phyloP scores from a whole-genome alignment of 805 yeast genomes.

The Saccharomycopsis sp. region DNA sequence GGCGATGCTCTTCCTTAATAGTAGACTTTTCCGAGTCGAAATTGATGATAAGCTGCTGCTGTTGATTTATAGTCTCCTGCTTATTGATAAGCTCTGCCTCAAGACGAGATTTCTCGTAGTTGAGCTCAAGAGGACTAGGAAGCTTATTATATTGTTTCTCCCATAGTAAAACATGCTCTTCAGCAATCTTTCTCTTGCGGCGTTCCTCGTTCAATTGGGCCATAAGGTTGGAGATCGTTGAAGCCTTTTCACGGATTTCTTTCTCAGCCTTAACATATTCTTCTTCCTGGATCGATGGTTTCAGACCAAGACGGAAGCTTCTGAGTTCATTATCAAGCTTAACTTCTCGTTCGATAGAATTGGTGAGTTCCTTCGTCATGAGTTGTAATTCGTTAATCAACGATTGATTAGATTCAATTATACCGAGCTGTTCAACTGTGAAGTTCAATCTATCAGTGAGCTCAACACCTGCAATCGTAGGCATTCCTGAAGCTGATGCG shows the following conservation, averaged over 20 bases:
- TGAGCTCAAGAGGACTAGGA: constrained; percentile 50
- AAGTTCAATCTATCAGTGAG: constrained; percentile 30
- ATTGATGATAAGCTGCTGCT: constrained; percentile 40
- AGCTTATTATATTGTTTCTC: constrained; percentile 31
- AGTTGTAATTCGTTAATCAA: constrained; percentile 58
- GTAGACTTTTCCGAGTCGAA: constrained; percentile 32
- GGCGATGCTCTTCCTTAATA: constrained; percentile 35
- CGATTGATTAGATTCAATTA: constrained; percentile 52
- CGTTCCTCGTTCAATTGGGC: constrained; percentile 59
- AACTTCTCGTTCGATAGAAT: constrained; percentile 66
- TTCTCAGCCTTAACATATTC: constrained; percentile 26
- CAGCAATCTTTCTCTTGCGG: constrained; percentile 58
- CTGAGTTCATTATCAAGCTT: constrained; percentile 43
- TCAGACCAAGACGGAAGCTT: constrained; percentile 8
- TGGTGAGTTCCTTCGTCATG: constrained; percentile 67
- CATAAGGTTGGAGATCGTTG: constrained; percentile 45
- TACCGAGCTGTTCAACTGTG: constrained; percentile 54
- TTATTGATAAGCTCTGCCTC: constrained; percentile 41
- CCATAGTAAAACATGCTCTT: constrained; percentile 54
- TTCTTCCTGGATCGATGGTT: not conserved
- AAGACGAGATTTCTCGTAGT: constrained; percentile 49
- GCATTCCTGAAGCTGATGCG: constrained; percentile 17
- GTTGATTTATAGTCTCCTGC: constrained; percentile 42
- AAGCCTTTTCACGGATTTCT: constrained; percentile 33
- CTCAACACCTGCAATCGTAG: constrained; percentile 1